Base-by-base conservation (phyloP, 208 protist genomes). In the Crithidia brevicula region DNA sequence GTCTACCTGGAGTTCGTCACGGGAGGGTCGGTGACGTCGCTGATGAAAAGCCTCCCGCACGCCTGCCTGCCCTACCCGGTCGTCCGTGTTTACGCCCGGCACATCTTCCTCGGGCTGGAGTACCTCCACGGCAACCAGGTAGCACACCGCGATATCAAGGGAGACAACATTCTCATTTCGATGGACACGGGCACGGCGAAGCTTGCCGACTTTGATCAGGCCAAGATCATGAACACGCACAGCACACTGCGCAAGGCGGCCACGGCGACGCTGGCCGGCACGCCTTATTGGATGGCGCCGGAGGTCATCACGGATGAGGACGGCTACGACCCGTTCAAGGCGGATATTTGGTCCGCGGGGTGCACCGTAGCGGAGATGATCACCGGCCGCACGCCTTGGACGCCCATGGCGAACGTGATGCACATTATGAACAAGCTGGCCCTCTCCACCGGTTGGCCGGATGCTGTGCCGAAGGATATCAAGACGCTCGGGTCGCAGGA, bases 161-260 rank as follows among this genome's bases (percentile, higher is more conserved):
- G 93, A 9, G 93, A 97, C 64, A 97, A 97, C 67, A 53, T 97
- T 25, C 88, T 97, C 59, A 95, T 97, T 57, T 97, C 93, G 33
- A 95, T 95, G 86, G 93, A 97, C 77, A 93, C 93, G 2, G 93
- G 93, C 27, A 88, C 88, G 53, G 97, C 98, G 18, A 99, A 99
- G 75, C 88, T 99, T 31, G 97, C 98, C 0, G 98, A 99, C 79
- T 99, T 99, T 82, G 98, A 98, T 57, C 96, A 99, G 46, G 96
- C 98, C 6, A 96, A 96, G 71, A 89, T 93, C 49, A 82, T 98
- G 94, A 79, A 95, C 87, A 90, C 88, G 1, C 81, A 91, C 71
- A 81, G 85, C 57, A 94, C 88, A 6, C 70, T 94, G 25, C 88
- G 84, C 88, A 86, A 89, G 65, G 85, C 87, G 25, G 88, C 87